Conservation (phyloP, 768 basidiomycete genomes). For the Rhodotorula kratochvilovae region DNA sequence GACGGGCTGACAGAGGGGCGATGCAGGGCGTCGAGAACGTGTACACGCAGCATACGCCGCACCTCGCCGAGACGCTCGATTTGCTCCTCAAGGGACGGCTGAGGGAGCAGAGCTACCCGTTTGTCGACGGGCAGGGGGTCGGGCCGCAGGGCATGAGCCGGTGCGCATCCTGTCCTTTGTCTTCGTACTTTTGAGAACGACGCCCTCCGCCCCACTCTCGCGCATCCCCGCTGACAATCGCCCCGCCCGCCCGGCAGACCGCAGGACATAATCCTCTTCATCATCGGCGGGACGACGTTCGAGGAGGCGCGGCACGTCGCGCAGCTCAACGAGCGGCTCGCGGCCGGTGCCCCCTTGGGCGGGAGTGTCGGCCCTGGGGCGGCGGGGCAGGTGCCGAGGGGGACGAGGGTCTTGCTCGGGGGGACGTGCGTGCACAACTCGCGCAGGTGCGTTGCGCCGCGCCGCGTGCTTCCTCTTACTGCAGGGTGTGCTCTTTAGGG, state of each 20-base stretch:
- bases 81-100: constrained; percentile 78
- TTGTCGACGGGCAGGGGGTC: constrained; percentile 60
- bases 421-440: constrained; percentile 96
- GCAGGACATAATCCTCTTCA: constrained; percentile 93
- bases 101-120: constrained; percentile 84
- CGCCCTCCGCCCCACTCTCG: too few species aligned
- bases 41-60: constrained; percentile 94
- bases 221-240: too few species aligned
- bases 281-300: constrained; percentile 94
- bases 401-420: constrained; percentile 76
- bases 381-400: constrained; percentile 51
- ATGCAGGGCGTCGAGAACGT: constrained; percentile 93
- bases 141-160: constrained; percentile 3
- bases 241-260: constrained; percentile 61
- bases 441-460: constrained; percentile 57
- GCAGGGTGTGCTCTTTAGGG: too few species aligned
- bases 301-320: constrained; percentile 85
- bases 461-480: neutral
- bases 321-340: constrained; percentile 73
- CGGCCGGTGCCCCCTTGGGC: constrained; percentile 15
- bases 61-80: constrained; percentile 86
- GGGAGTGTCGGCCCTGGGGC: neutral
- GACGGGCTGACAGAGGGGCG: neutral
- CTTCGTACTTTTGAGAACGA: too few species aligned
- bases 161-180: too few species aligned